Percentiles rank a stretch among this genome's conserved stretches.
Conservation (phyloP, 352 stramenopile species). For the Globisporangium recalcitrans region DNA sequence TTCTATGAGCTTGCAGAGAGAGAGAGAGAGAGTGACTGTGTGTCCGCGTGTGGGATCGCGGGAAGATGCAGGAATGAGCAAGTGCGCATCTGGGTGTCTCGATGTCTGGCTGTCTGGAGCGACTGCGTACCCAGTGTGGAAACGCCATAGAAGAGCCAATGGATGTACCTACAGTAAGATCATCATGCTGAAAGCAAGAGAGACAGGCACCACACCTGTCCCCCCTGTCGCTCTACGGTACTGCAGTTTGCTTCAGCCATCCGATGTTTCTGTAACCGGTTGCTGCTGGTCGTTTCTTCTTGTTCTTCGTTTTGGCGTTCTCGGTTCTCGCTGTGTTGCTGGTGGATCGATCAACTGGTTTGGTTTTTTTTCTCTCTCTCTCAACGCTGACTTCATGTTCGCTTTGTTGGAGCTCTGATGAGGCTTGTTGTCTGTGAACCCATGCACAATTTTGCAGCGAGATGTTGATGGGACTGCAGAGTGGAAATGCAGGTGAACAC, state of each 20-base stretch:
- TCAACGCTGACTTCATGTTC: neutral
- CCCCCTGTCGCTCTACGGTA: too few relatives aligned
- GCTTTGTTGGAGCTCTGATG: too few relatives aligned
- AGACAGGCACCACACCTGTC: too few relatives aligned
- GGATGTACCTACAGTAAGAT: too few relatives aligned
- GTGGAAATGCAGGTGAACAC: neutral
- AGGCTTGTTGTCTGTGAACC: neutral
- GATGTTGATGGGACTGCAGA: too few relatives aligned
- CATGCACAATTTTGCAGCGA: too few relatives aligned
- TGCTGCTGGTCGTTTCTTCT: neutral
- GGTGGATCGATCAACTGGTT: neutral
- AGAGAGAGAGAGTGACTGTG: neutral
- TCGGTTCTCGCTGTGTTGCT: neutral
- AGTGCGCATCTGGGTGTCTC: neutral
- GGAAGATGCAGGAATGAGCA: neutral
- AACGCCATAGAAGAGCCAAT: too few relatives aligned
- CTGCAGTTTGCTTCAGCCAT: neutral
- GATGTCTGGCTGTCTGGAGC: neutral
- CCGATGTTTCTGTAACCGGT: neutral
- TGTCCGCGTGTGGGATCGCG: constrained; percentile 2
- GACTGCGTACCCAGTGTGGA: too few relatives aligned
- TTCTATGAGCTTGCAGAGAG: neutral
- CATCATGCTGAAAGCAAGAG: too few relatives aligned
- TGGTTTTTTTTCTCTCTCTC: too few relatives aligned
- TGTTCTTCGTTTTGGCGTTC: neutral